Evolutionary conservation across 1,139 yeast genomes (phyloP), one percentile per base, ranked within the genome.

Genomic region (Trichomonascaceae sp.): DNA sequence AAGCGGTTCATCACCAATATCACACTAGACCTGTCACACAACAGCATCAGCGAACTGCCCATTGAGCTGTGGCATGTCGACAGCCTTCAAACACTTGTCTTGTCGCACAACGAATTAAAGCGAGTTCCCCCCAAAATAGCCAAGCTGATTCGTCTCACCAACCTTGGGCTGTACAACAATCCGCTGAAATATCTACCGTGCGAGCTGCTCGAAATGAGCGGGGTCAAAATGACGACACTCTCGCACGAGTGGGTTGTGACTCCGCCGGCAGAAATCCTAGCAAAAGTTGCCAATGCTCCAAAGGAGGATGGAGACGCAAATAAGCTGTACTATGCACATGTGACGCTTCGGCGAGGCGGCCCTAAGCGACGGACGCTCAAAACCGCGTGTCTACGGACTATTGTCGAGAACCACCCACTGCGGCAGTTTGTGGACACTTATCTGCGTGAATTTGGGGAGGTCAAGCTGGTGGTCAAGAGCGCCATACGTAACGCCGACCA

Each of bases 121-220:
- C 52, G 59, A 29, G 48, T 76, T 4, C 78, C 81, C 0, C 72
- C 76, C 0, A 61, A 65, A 3, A 67, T 76, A 16, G 59, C 63
- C 20, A 53, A 60, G 18, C 57, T 74, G 26, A 40, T 34, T 6
- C 57, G 61, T 34, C 56, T 76, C 30, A 57, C 55, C 14, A 71
- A 73, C 33, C 55, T 76, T 23, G 65, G 74, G 5, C 44, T 76
- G 13, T 67, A 69, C 13, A 64, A 68, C 26, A 76, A 76, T 50
- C 57, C 63, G 35, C 52, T 76, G 17, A 56, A 57, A 33, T 68
- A 59, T 35, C 51, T 76, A 8, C 84, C 84, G 0, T 62, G 64
- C 34, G 76, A 74, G 46, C 61, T 76, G 2, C 52, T 74, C 16
- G 54, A 56, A 6, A 54, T 76, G 16, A 54, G 58, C 1, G 50